Percentiles rank a stretch among this genome's conserved stretches.
Evolutionary conservation across 2,329 filamentous ascomycete species (phyloP).

Genomic region (Diaporthe vexans): DNA sequence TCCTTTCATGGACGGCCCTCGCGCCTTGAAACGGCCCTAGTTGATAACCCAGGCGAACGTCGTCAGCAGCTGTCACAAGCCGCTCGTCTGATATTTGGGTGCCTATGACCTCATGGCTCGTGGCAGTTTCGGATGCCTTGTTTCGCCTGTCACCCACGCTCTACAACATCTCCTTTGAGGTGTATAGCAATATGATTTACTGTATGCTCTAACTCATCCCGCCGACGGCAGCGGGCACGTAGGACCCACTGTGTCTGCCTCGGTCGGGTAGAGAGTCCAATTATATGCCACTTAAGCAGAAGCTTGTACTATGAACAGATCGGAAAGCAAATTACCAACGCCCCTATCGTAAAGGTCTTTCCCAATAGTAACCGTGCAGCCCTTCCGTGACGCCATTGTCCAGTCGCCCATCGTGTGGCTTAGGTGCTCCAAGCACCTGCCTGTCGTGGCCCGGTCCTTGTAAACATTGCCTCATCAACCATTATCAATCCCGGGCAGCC

Average conservation of each 20-base stretch:
- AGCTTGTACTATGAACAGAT: conserved; percentile 16
- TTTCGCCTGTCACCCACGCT: background rate
- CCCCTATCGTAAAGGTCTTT: background rate
- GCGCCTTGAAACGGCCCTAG: conserved; percentile 3
- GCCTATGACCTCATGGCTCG: conserved; percentile 15
- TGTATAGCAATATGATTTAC: conserved; percentile 14
- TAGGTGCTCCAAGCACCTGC: conserved; percentile 1
- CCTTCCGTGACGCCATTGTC: conserved; percentile 29
- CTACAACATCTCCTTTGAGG: background rate
- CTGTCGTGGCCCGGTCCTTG: background rate
- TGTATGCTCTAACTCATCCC: conserved; percentile 24
- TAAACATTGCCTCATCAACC: conserved; percentile 19
- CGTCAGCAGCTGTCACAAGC: conserved; percentile 24
- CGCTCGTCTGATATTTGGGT: conserved; percentile 29
- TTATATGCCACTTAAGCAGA: conserved; percentile 24
- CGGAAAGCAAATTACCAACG: conserved; percentile 16
- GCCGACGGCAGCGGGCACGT: background rate
- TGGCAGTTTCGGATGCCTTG: background rate
- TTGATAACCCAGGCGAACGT: conserved; percentile 6
- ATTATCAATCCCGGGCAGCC: conserved; percentile 18
- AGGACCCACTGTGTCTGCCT: background rate
- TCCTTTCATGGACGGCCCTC: background rate
- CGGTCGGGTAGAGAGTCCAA: background rate
- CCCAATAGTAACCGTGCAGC: conserved; percentile 1
- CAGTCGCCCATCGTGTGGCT: conserved; percentile 1